Evolutionary conservation across 768 basidiomycete genomes (phyloP), one percentile per base, ranked within the genome.

Genomic region (Candolleomyces aberdarensis): DNA sequence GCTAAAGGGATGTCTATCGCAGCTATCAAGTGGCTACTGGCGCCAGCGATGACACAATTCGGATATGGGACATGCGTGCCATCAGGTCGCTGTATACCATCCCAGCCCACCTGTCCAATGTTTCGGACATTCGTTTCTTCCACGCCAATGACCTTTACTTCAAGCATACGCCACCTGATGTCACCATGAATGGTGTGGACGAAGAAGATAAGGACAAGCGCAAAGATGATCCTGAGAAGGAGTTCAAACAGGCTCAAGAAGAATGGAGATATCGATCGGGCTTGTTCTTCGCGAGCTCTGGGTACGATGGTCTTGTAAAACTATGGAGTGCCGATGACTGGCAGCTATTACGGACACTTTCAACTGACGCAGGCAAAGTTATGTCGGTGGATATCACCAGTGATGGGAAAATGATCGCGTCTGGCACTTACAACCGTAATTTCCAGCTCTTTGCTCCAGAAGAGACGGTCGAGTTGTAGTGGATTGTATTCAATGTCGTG

Each of bases 311-410:
- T 5, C 85, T 90, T 60, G 92, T 99, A 70, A 95, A 97, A 72
- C 69, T 99, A 58, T 99, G 97, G 97, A 92, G 89, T 68, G 92
- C 96, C 51, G 97, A 98, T 71, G 97, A 99, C 69, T 99, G 97
- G 97, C 94, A 94, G 67, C 77, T 96, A 48, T 81, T 97, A 56
- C 84, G 88, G 63, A 91, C 91, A 48, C 80, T 99, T 60, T 87
- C 94, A 56, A 96, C 94, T 20, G 96, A 98, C 70, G 89, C 91
- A 29, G 94, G 96, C n/a, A 98, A 98, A 74, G 96, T 98, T 62
- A 99, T 98, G 97, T 93, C 92, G 7, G 95, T 98, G 10, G 97
- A 99, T 71, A 81, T 98, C 20, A 86, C 88, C 29, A 81, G 81
- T 57, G 93, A 96, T 71, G 92, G 88, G 13, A 87, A 86, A 67